Evolutionary conservation across 1,284 basidiomycete species (phyloP), one percentile per base, ranked within the genome.

Genomic region (Ganoderma lucidum): DNA sequence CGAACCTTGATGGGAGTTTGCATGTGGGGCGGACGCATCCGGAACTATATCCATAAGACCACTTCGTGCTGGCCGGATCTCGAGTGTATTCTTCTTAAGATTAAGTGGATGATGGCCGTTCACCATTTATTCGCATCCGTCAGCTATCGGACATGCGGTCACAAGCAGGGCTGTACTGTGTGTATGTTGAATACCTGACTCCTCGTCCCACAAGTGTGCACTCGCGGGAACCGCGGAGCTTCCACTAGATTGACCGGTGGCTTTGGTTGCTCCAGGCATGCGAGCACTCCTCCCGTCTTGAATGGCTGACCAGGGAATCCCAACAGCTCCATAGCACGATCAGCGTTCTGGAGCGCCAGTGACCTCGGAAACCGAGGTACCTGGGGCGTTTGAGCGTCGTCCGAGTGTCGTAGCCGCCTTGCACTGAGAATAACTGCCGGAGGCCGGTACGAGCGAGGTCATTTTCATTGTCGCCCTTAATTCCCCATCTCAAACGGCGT

Each of bases 351-450:
- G 53, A 55, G 56, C 56, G 56, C 17, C 23, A 60, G 39, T 19
- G 23, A 28, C 59, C 59, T 60, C 59, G 59, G 59, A 14, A 9
- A 5, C 56, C 56, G 56, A 59, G 56, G 56, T 51, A 51, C 48
- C 10, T 41, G 42, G 41, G 59, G 59, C 37, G 39, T 41, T 39
- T 28, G 59, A 28, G 19, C 37, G 59, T 39, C 19, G n/a, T 51
- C 56, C 23, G 23, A 23, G 23, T 23, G 23, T 23, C 32, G 15
- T 6, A 35, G 30, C 30, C 17, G 30, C 53, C 45, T 15, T 55
- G 53, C 12, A 32, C 53, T 55, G 28, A 55, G 30, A 55, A 55
- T 32, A 55, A 12, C 28, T 55, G 14, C 15, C 53, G 53, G 53
- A 17, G 30, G 23, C 28, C 53, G 53, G 28, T 28, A 6, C 53